Evolutionary conservation across 2,329 filamentous ascomycete genomes (phyloP), one percentile per base, ranked within the genome.

Genomic region (Fusarium sp.): DNA sequence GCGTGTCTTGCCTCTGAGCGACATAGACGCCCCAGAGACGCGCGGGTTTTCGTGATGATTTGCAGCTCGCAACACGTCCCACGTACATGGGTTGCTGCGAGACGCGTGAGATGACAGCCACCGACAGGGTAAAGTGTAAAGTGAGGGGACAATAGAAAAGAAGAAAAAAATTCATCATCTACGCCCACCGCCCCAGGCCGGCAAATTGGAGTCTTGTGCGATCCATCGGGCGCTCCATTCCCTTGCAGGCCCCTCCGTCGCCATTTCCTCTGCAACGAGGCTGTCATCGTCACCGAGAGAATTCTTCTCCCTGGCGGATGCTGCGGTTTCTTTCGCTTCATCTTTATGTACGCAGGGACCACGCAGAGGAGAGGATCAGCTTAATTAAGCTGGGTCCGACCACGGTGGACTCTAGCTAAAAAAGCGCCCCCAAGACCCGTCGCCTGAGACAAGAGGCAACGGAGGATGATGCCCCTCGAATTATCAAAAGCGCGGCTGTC

Each of bases 61-160:
- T 77, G 73, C 77, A 74, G 72, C 65, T 71, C 68, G 64, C 59
- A 65, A 78, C 77, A 79, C 76, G 76, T 74, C 59, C 68, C 74
- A 75, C 76, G 76, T 76, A 69, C 76, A 79, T 77, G 77, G 76
- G 65, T 70, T 76, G 72, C 74, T 79, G 75, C 76, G 74, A 74
- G 75, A 76, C 77, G 77, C 77, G 77, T 79, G 75, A 76, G 58
- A 69, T 65, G 63, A 56, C 65, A 74, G 38, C 65, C 58, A 73
- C 68, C 65, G 66, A 65, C 66, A 72, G 66, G 40, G 66, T 70
- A 22, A 20, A 43, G 40, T 27, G 22, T 30, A 6, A 52, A 52
- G 75, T 70, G 69, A 77, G 63, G 74, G 70, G 70, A 65, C 57
- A 63, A 32, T 52, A 60, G 50, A 32, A 65, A 57, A 47, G 33